Conservation (phyloP, 495 filamentous ascomycete species). For the Lineolata rhizophorae region DNA sequence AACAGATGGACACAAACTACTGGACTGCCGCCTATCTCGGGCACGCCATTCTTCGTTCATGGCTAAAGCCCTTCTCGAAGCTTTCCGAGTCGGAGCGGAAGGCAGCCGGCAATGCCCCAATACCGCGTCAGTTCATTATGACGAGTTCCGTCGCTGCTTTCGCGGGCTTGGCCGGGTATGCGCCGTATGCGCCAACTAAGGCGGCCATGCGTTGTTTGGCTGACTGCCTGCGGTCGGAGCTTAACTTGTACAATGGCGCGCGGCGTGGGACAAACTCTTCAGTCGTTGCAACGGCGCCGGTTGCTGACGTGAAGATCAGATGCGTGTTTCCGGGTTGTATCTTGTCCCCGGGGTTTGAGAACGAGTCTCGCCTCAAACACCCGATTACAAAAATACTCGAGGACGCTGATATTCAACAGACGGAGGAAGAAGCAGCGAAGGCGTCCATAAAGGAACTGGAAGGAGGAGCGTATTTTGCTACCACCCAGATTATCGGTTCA, state of each 20-base stretch:
- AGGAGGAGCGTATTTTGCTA: constrained; percentile 54
- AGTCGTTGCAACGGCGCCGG: constrained; percentile 8
- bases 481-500: constrained; percentile 43
- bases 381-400: constrained; percentile 63
- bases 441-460: constrained; percentile 54
- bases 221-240: constrained; percentile 65
- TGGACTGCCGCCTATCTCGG: constrained; percentile 76
- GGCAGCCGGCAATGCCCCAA: not conserved
- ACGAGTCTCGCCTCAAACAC: constrained; percentile 66
- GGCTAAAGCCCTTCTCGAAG: constrained; percentile 28
- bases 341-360: constrained; percentile 45
- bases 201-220: constrained; percentile 63
- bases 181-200: constrained; percentile 67
- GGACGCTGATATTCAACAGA: constrained; percentile 57
- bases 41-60: constrained; percentile 39
- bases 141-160: constrained; percentile 62
- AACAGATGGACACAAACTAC: constrained; percentile 85
- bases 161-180: constrained; percentile 62
- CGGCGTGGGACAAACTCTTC: constrained; percentile 29
- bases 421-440: constrained; percentile 51
- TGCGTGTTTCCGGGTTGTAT: constrained; percentile 76
- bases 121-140: constrained; percentile 62
- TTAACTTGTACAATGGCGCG: constrained; percentile 55
- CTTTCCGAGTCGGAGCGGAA: constrained; percentile 4
- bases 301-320: constrained; percentile 50